These are phyloP conservation scores for Jatropha podagrica DNA, from an alignment of 441 rosid genomes.

Conservation along the genomic window DNA sequence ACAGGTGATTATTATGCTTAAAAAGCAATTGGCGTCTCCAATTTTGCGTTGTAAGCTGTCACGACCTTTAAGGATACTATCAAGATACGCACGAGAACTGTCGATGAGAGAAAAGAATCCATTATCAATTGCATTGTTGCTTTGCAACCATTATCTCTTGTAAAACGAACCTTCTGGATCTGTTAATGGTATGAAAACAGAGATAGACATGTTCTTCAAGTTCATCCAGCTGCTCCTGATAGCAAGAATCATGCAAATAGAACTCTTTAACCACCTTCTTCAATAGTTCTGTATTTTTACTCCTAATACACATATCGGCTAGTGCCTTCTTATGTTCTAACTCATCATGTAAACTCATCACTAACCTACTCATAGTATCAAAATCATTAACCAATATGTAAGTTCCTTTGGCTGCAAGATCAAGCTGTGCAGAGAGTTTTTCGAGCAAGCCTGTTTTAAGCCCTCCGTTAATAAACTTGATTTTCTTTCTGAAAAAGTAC, in stretches of 20 bases:
- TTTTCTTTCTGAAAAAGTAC: constrained; percentile 34
- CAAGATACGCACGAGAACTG: background rate
- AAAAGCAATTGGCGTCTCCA: constrained; percentile 1
- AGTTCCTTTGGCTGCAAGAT: constrained; percentile 69
- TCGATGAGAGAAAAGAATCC: background rate
- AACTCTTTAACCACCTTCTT: constrained; percentile 58
- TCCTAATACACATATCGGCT: constrained; percentile 53
- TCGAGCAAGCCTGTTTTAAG: constrained; percentile 29
- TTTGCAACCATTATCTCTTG: constrained; percentile 39
- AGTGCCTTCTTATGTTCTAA: constrained; percentile 52
- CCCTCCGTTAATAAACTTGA: constrained; percentile 16
- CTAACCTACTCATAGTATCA: constrained; percentile 56
- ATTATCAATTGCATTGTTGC: background rate
- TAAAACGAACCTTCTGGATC: constrained; percentile 62
- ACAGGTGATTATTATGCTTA: background rate
- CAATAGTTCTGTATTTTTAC: constrained; percentile 44
- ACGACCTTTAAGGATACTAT: background rate
- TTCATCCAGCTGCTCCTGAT: constrained; percentile 65
- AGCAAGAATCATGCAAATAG: constrained; percentile 37
- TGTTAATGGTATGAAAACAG: constrained; percentile 76
- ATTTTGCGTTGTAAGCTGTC: background rate
- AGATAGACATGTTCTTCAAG: constrained; percentile 65
- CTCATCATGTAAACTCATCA: constrained; percentile 59
- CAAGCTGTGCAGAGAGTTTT: constrained; percentile 54
- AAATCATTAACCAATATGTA: constrained; percentile 65